Conservation (phyloP, 108 stramenopile genomes). For the Aureococcus anophagefferens region DNA sequence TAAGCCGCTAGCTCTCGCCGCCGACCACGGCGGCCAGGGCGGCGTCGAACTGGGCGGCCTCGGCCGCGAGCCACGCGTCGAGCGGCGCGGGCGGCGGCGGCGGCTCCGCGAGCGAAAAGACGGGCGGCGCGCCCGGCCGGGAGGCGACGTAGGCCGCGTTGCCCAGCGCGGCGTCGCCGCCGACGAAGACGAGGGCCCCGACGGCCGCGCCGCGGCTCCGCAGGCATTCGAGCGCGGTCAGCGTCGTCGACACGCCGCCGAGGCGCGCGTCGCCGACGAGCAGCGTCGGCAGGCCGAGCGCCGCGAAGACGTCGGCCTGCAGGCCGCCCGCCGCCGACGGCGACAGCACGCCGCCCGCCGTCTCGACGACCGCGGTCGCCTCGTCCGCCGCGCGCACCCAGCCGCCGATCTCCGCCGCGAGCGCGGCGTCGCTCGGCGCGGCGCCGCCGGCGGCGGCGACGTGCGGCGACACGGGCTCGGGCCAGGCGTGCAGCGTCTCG, state of each 20-base stretch:
- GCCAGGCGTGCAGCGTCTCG: conserved; percentile 13
- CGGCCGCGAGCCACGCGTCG: conserved; percentile 4
- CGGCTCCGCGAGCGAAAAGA: neutral
- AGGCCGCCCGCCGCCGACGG: conserved; percentile 34
- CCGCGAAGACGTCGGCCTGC: conserved; percentile 40
- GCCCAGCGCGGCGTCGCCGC: neutral
- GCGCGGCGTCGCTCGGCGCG: neutral
- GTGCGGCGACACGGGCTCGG: conserved; percentile 1
- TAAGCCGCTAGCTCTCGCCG: too few species aligned
- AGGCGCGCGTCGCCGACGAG: conserved; percentile 38
- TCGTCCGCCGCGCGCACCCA: neutral
- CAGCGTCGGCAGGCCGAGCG: conserved; percentile 30
- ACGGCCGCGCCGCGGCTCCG: conserved; percentile 32
- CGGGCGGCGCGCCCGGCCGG: neutral
- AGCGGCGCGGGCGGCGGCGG: conserved; percentile 14
- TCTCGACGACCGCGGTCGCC: conserved; percentile 25
- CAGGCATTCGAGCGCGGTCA: conserved; percentile 33
- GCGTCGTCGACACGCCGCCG: conserved; percentile 39
- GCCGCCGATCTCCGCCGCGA: neutral
- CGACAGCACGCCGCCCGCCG: conserved; percentile 41
- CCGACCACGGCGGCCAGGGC: neutral
- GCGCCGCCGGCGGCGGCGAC: conserved; percentile 1
- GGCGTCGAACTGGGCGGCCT: neutral
- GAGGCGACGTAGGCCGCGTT: neutral
- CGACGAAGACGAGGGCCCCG: conserved; percentile 9